Evolutionary conservation across 2,329 filamentous ascomycete genomes (phyloP), one percentile per base, ranked within the genome.

Genomic region (Arthrobotrys musiformis): DNA sequence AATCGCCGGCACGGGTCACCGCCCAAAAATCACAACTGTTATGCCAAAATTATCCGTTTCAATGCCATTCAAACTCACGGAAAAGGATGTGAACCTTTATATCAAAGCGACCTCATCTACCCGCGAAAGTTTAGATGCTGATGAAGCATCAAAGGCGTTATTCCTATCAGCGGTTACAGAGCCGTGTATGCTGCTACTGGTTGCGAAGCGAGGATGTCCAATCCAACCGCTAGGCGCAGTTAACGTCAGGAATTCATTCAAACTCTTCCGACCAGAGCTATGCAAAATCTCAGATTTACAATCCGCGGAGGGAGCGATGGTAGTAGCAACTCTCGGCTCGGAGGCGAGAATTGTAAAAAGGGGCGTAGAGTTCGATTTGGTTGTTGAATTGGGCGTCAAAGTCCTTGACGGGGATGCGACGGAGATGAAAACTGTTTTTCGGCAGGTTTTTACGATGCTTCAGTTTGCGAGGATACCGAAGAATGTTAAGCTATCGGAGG

Each of bases 11-110:
- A 37, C 62, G 5, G 62, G 70, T 33, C 44, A 54, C 13, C 61
- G 46, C 30, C 44, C 33, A 54, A 60, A 40, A 19, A 6, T 17
- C 5, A 76, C 62, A 35, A 76, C 72, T 13, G 19, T 54, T 48
- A 46, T 69, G 37, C 64, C 72, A 37, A 76, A 69, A 26, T n/a
- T 76, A 70, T 76, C 72, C 2, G 19, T 76, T 24, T 76, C 72
- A 13, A 69, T 76, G 72, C 64, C 72, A 19, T 69, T 76, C 48
- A 67, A 58, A 42, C 11, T 76, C 19, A 76, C 56, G 48, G 37
- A 76, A 13, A 17, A 64, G 7, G 72, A 76, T 44, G 52, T 76
- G 8, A 35, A 52, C 17, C 35, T 37, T 22, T 76, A 69, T 24
- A 42, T 8, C 1, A 50, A n/a, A 26, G 72, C 72, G 1, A 64